These are phyloP conservation scores for Omphalea diandra DNA, from an alignment of 441 rosid species.

Conservation along the genomic window DNA sequence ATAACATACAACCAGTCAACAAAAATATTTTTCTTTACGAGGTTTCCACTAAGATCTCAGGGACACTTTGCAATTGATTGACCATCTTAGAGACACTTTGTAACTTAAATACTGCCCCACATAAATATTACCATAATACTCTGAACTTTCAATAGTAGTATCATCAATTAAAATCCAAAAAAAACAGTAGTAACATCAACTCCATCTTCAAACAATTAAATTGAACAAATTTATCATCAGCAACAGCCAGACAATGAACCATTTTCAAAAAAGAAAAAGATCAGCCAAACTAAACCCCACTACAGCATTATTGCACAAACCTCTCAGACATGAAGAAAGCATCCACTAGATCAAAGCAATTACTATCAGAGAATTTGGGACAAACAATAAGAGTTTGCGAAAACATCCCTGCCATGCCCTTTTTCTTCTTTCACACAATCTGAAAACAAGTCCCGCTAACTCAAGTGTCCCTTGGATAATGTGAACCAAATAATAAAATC, in stretches of 20 bases:
- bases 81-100: neutral
- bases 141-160: neutral
- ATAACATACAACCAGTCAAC: neutral
- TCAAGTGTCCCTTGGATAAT: no score
- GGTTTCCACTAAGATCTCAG: neutral
- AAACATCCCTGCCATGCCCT: no score
- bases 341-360: neutral
- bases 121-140: neutral
- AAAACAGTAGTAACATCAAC: no score
- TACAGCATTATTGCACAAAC: neutral
- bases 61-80: no score
- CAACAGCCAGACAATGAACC: constrained; percentile 1
- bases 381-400: no score
- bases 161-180: no score
- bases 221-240: neutral
- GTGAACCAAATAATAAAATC: no score
- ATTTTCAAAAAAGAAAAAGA: neutral
- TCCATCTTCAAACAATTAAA: neutral
- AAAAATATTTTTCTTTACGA: neutral
- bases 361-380: neutral
- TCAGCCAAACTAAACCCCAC: neutral
- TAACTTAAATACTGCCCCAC: neutral
- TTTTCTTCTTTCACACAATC: no score
- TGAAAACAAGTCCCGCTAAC: no score
- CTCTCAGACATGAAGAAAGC: neutral